Evolutionary conservation across 805 yeast species (phyloP).

Genomic region (Metschnikowia similis): DNA sequence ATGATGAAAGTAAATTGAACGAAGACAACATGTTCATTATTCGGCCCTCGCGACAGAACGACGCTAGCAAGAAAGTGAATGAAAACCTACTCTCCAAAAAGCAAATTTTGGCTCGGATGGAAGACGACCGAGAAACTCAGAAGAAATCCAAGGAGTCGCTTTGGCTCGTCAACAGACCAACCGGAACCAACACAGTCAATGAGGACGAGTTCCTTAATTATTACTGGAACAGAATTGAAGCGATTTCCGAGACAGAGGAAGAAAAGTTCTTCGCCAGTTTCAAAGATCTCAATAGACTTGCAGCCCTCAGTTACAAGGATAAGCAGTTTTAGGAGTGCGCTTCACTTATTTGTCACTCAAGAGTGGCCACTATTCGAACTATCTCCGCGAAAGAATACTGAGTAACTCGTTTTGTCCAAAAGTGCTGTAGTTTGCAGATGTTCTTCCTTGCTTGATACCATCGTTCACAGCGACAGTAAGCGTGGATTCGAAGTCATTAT

Average conservation of each 20-base stretch:
- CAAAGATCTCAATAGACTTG: constrained; percentile 52
- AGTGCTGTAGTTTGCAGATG: constrained; percentile 60
- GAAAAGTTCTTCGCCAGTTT: constrained; percentile 40
- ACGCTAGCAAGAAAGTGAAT: constrained; percentile 19
- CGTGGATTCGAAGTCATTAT: constrained; percentile 39
- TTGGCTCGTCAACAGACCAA: constrained; percentile 63
- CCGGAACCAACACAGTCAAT: constrained; percentile 29
- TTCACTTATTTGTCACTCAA: background rate
- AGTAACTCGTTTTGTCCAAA: constrained; percentile 69
- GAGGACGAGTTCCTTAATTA: constrained; percentile 34
- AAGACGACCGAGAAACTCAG: constrained; percentile 87
- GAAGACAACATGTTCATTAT: constrained; percentile 20
- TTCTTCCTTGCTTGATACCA: constrained; percentile 43
- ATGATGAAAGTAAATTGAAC: constrained; percentile 13
- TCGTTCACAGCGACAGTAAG: constrained; percentile 52
- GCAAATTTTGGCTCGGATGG: constrained; percentile 75
- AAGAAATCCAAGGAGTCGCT: constrained; percentile 76
- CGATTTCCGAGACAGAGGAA: constrained; percentile 43
- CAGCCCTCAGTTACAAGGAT: constrained; percentile 49
- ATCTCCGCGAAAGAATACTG: constrained; percentile 38
- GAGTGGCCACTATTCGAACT: background rate
- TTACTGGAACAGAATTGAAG: constrained; percentile 51
- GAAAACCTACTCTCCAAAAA: constrained; percentile 31
- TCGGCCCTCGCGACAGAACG: constrained; percentile 25
- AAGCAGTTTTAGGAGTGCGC: constrained; percentile 26